Evolutionary conservation across 495 filamentous ascomycete species (phyloP).

Genomic region (Eremomyces bilateralis): DNA sequence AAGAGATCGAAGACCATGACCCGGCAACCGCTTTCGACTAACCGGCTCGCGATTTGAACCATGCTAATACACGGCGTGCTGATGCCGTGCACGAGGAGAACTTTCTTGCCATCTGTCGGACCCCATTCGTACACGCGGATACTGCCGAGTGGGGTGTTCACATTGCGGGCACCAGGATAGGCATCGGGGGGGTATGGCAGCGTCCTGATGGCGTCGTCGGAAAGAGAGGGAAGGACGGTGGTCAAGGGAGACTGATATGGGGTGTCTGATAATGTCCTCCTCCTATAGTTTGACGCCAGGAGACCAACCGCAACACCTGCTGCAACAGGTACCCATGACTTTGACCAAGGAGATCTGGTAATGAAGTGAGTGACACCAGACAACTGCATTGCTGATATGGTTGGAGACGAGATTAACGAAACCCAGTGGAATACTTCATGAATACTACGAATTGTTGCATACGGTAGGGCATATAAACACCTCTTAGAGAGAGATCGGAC

Average conservation of each 20-base stretch:
- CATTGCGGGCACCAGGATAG: slow-evolving; percentile 53
- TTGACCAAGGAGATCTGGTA: too few relatives aligned
- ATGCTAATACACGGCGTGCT: slow-evolving; percentile 61
- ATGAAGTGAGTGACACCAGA: too few relatives aligned
- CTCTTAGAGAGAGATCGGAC: too few relatives aligned
- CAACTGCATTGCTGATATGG: slow-evolving; percentile 14
- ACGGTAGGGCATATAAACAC: too few relatives aligned
- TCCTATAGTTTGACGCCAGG: too few relatives aligned
- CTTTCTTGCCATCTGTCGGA: slow-evolving; percentile 55
- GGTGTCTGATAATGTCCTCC: too few relatives aligned
- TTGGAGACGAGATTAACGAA: too few relatives aligned
- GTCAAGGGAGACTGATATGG: slow-evolving; percentile 27
- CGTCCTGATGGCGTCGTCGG: slow-evolving; percentile 22
- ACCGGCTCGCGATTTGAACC: slow-evolving; percentile 38
- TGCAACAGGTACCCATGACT: too few relatives aligned
- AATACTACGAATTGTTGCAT: too few relatives aligned
- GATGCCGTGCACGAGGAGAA: slow-evolving; percentile 71
- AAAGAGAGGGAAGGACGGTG: slow-evolving; percentile 24
- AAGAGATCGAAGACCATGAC: slow-evolving; percentile 73
- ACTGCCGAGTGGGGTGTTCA: slow-evolving; percentile 55
- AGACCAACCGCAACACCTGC: too few relatives aligned
- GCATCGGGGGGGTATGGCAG: slow-evolving; percentile 54
- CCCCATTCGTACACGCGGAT: slow-evolving; percentile 82
- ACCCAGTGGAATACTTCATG: too few relatives aligned
- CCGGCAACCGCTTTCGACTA: slow-evolving; percentile 55